Evolutionary conservation across 495 filamentous ascomycete genomes (phyloP).

Genomic region (Penicillium antarcticum): DNA sequence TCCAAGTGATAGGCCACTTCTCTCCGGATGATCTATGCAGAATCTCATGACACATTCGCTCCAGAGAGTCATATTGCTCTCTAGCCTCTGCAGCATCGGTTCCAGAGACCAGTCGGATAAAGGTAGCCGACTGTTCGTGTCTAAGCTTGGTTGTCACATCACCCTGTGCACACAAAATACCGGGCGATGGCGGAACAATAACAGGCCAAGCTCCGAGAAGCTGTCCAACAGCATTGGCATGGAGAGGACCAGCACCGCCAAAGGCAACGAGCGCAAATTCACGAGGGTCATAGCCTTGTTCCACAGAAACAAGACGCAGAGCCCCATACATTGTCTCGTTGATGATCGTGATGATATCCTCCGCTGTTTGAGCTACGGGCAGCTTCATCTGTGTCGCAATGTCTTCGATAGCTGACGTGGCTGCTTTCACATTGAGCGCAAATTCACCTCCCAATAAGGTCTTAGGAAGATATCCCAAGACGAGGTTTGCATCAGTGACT

Average conservation of each 20-base stretch:
- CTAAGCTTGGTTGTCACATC: constrained; percentile 47
- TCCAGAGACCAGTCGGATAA: constrained; percentile 34
- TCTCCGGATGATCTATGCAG: constrained; percentile 13
- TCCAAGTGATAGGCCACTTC: constrained; percentile 22
- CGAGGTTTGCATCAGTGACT: constrained; percentile 49
- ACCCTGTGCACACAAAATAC: constrained; percentile 48
- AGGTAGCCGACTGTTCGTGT: constrained; percentile 41
- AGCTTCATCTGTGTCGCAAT: constrained; percentile 45
- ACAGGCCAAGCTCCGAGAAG: constrained; percentile 49
- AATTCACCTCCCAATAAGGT: constrained; percentile 46
- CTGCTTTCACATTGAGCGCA: constrained; percentile 36
- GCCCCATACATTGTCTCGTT: constrained; percentile 53
- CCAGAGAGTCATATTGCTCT: constrained; percentile 19
- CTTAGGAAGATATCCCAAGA: constrained; percentile 46
- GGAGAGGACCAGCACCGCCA: constrained; percentile 49
- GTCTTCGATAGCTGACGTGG: constrained; percentile 30
- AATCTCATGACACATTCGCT: constrained; percentile 16
- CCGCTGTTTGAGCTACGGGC: constrained; percentile 38
- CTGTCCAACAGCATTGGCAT: constrained; percentile 47
- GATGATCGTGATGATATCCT: constrained; percentile 46
- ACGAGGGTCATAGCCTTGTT: constrained; percentile 50
- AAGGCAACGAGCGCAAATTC: constrained; percentile 52
- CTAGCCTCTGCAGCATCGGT: constrained; percentile 25
- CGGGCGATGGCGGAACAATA: constrained; percentile 49
- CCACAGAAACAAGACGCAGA: constrained; percentile 47